Base-by-base conservation (phyloP, 1,284 basidiomycete genomes). In the Microbotryum silenes-acaulis region DNA sequence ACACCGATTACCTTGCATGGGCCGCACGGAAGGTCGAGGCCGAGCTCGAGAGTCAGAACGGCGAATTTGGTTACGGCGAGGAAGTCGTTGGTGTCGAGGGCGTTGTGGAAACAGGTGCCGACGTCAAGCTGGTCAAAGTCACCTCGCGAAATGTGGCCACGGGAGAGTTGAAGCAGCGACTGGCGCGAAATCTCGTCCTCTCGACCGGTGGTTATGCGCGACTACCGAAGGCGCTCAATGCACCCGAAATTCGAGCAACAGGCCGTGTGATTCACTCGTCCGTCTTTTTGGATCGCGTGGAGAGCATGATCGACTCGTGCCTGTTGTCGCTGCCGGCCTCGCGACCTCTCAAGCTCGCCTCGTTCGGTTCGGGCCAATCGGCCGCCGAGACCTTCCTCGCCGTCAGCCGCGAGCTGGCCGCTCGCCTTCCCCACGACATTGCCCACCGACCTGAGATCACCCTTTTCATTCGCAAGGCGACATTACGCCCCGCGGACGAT, bases 401-500 rank as follows among this genome's bases (percentile, higher is more conserved):
- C 61, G 72, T 83, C 25, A 63, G 67, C 16, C 29, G 46, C 7
- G 49, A 52, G 20, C 55, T 69, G 18, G 60, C 64, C 2, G 45
- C 54, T 2, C 47, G 59, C 27, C 59, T 65, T 6, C 59, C 62
- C 2, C 51, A 25, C n/a, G 49, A 21, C 47, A n/a, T 31, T 27
- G 48, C 12, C 46, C 56, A 63, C 4, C 77, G 78, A 46, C 75
- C 76, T 9, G 77, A 80, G 58, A 68, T 84, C 51, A 79, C 83
- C 56, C 77, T 84, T 72, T 77, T 84, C 63, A 79, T 83, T 63
- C 79, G 81, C 18, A 79, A 79, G 67, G 81, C 81, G 14, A 78
- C 80, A 0, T 70, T 83, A 48, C 81, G 80, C 59, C 81, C 81
- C 16, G 81, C 81, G 53, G 82, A 84, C 61, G 81, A 83, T 64